These are phyloP conservation scores for Fusarium nanum DNA, from an alignment of 2,329 filamentous ascomycete species.

Conservation along the genomic window DNA sequence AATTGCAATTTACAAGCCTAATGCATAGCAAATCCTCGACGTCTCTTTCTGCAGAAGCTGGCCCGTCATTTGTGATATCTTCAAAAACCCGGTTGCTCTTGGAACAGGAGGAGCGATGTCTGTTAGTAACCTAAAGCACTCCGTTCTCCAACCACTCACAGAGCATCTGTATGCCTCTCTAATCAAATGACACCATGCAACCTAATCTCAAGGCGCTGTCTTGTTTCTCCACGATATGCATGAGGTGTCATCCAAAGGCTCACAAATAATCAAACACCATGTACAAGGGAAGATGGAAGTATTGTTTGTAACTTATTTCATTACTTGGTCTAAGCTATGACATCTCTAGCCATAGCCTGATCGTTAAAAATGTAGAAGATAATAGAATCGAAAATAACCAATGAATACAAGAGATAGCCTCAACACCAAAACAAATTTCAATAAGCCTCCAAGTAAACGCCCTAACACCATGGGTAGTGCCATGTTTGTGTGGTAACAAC, in stretches of 20 bases:
- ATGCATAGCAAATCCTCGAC: not conserved
- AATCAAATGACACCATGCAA: not conserved
- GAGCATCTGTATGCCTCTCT: not conserved
- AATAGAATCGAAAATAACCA: not conserved
- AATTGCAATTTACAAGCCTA: not conserved
- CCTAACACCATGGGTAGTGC: conserved; percentile 6
- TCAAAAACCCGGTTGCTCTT: not conserved
- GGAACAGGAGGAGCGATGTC: not conserved
- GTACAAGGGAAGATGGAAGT: not conserved
- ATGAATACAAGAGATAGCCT: conserved; percentile 1
- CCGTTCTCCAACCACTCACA: not conserved
- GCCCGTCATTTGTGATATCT: not conserved
- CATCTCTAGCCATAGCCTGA: not conserved
- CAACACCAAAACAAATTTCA: conserved; percentile 8
- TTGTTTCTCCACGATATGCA: conserved; percentile 4
- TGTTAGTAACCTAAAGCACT: not conserved
- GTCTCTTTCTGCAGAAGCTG: not conserved
- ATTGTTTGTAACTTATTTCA: conserved; percentile 11
- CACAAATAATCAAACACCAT: not conserved
- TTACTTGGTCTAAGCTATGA: not conserved
- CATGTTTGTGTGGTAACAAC: conserved; percentile 34
- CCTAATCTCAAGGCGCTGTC: not conserved
- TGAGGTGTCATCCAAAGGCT: not conserved
- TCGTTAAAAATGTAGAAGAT: conserved; percentile 12
- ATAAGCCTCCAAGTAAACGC: conserved; percentile 18